phyloP scores from a whole-genome alignment of 2,329 filamentous ascomycete species.

The Aspergillus aculeatus region DNA sequence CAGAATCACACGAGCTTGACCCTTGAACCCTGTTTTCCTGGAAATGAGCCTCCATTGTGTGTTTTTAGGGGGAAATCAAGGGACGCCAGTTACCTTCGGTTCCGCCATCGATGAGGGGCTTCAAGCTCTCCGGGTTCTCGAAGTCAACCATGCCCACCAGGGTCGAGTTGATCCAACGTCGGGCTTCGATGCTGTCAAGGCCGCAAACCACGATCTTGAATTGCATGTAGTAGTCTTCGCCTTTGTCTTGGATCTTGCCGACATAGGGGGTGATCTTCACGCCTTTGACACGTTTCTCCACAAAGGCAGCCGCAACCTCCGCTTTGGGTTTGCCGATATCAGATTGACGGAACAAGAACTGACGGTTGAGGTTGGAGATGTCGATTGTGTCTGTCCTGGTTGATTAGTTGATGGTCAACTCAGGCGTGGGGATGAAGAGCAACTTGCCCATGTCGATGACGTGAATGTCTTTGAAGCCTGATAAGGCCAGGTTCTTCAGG shows the following conservation, averaged over 20 bases:
- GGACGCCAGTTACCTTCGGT: constrained; percentile 66
- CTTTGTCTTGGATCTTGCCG: constrained; percentile 93
- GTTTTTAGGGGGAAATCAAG: neutral
- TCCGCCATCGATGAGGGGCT: constrained; percentile 92
- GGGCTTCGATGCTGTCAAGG: constrained; percentile 92
- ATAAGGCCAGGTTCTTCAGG: constrained; percentile 90
- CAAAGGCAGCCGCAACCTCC: constrained; percentile 86
- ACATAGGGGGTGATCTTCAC: constrained; percentile 94
- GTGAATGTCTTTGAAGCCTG: constrained; percentile 94
- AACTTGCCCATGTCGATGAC: constrained; percentile 95
- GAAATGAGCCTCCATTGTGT: constrained; percentile 15
- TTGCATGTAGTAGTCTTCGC: constrained; percentile 94
- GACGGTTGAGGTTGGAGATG: constrained; percentile 94
- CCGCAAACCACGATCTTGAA: constrained; percentile 94
- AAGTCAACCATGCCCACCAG: constrained; percentile 86
- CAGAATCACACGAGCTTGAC: constrained; percentile 87
- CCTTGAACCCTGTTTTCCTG: constrained; percentile 73
- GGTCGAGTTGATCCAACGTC: constrained; percentile 97
- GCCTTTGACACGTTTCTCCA: constrained; percentile 83
- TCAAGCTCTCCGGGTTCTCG: constrained; percentile 78
- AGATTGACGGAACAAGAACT: constrained; percentile 88
- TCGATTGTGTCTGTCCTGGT: constrained; percentile 82
- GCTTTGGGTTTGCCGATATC: constrained; percentile 95
- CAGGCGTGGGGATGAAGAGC: neutral
- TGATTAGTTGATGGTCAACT: constrained; percentile 6